Base-by-base conservation (phyloP, 768 basidiomycete genomes). In the Leccinum ochraceum region DNA sequence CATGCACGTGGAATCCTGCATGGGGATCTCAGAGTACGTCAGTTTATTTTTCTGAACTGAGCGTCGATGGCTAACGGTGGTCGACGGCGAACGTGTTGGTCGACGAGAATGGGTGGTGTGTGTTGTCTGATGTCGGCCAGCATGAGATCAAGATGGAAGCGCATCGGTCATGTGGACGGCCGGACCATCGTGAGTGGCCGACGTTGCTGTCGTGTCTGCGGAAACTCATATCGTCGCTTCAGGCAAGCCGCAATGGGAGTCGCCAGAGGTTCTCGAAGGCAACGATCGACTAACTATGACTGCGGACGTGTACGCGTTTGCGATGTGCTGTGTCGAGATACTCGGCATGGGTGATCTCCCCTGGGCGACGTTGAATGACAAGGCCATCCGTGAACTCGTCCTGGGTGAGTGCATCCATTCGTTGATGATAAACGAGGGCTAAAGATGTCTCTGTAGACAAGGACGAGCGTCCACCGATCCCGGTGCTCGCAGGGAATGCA, bases 1-100 rank as follows among this genome's bases (percentile, higher is more conserved):
- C 92, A 95, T 71, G 67, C 71, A 6, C 74, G 81, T 60, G 86
- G 82, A 3, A 82, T 93, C 4, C 68, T 92, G 62, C 92, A 95
- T 68, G 92, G 91, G 1, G 89, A 93, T 73, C 78, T 94, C 54
- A 94, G 92, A 80, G 90, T 88, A 36, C 56, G 77, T 67, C 42
- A 30, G 37, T 55, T 32, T 11, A 34, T 48, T 56, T 22, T 32
- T 17, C 22, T n/a, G 30, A 16, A 44, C 49, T 49, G 17, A 16
- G 55, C 14, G 14, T 46, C 1, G 4, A 37, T 17, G 16, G 34
- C 30, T 61, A 42, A 66, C 39, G 13, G 7, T 34, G 10, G 4
- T 42, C 20, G 44, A n/a, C 44, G 3, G 80, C 87, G 2, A 94
- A 95, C 68, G 83, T 94, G 16, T 82, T 94, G 2, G 84, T 95